Evolutionary conservation across 176 grass and related monocot genomes (phyloP).

Genomic region (Carex parvula): DNA sequence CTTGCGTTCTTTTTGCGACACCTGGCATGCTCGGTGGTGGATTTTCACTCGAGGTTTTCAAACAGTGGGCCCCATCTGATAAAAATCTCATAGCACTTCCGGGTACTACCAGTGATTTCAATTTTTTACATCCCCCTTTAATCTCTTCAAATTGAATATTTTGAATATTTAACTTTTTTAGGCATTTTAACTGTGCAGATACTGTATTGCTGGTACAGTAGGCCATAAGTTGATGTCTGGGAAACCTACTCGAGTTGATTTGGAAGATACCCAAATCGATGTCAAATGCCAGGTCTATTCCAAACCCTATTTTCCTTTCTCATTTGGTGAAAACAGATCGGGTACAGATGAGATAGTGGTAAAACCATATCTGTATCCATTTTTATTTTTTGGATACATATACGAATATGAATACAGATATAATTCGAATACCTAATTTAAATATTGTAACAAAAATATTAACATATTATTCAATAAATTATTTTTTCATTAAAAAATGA

Average conservation of each 20-base stretch:
- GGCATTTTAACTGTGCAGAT: constrained; percentile 44
- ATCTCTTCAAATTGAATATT: not conserved
- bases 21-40: constrained; percentile 94
- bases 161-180: not conserved
- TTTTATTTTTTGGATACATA: no score
- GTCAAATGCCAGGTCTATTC: constrained; percentile 81
- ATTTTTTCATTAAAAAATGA: no score
- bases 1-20: constrained; percentile 94
- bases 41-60: constrained; percentile 96
- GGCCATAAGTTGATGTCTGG: constrained; percentile 98
- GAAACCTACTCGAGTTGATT: constrained; percentile 70
- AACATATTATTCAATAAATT: no score
- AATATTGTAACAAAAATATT: no score
- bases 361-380: no score
- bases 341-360: no score
- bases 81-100: constrained; percentile 82
- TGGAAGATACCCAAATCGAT: constrained; percentile 79
- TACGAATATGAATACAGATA: no score
- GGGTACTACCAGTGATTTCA: constrained; percentile 39
- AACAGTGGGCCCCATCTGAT: constrained; percentile 93
- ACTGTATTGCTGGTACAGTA: constrained; percentile 88
- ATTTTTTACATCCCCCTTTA: not conserved
- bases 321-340: no score
- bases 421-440: no score
- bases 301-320: not conserved